These are phyloP conservation scores for Colletotrichum chlorophyti DNA, from an alignment of 2,329 filamentous ascomycete species.

Conservation along the genomic window DNA sequence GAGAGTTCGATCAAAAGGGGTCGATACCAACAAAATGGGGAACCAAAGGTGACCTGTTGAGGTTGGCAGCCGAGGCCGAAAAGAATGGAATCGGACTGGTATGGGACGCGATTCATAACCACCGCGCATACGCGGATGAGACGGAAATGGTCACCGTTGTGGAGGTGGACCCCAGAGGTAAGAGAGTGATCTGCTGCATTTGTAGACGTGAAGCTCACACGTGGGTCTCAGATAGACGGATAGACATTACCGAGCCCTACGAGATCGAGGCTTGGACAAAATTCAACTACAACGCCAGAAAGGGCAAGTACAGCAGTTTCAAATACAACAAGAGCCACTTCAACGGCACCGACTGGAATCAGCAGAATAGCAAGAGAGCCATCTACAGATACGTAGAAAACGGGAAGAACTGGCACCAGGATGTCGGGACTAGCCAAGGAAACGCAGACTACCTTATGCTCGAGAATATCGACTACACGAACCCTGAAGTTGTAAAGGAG, in stretches of 20 bases:
- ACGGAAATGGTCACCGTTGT: constrained; percentile 26
- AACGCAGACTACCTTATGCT: constrained; percentile 27
- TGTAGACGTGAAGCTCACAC: neutral
- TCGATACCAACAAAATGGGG: constrained; percentile 26
- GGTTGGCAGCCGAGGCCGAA: constrained; percentile 12
- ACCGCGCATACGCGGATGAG: constrained; percentile 22
- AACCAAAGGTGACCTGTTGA: constrained; percentile 15
- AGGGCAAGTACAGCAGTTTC: constrained; percentile 25
- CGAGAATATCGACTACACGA: constrained; percentile 25
- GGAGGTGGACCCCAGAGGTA: constrained; percentile 18
- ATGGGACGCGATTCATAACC: constrained; percentile 27
- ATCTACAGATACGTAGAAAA: constrained; percentile 25
- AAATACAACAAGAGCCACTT: constrained; percentile 26
- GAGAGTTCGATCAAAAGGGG: constrained; percentile 26
- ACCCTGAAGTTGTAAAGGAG: constrained; percentile 21
- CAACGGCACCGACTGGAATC: constrained; percentile 28
- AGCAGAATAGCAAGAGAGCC: constrained; percentile 18
- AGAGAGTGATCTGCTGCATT: too few species aligned
- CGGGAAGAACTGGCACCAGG: constrained; percentile 27
- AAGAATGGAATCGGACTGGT: constrained; percentile 12
- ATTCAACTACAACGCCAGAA: constrained; percentile 18
- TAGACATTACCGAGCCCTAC: constrained; percentile 19
- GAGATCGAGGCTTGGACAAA: constrained; percentile 26
- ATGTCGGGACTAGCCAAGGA: constrained; percentile 20
- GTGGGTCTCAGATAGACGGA: constrained; percentile 9